phyloP scores from a whole-genome alignment of 1,139 yeast genomes.

The Suhomyces ambrosiae region DNA sequence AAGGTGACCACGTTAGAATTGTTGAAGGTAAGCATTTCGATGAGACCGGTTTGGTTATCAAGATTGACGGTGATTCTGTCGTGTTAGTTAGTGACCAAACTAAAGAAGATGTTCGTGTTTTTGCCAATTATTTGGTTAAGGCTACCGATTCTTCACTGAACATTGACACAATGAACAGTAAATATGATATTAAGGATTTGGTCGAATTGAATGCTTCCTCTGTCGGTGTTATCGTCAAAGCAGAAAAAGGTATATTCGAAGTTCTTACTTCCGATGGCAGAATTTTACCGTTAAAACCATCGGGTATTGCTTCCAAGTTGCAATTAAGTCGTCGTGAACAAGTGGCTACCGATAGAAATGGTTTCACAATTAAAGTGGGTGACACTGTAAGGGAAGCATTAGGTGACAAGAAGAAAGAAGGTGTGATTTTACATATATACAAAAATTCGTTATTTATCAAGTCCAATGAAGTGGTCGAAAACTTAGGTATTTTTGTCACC shows the following conservation, averaged over 20 bases:
- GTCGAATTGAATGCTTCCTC: conserved; percentile 85
- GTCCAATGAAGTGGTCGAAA: conserved; percentile 76
- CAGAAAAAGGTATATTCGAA: conserved; percentile 82
- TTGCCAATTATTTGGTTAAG: conserved; percentile 82
- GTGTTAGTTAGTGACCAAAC: conserved; percentile 89
- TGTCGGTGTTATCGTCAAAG: conserved; percentile 87
- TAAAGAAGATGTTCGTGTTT: conserved; percentile 83
- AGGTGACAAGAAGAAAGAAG: conserved; percentile 75
- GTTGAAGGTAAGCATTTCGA: conserved; percentile 89
- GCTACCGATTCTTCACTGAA: conserved; percentile 68
- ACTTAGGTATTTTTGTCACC: conserved; percentile 88
- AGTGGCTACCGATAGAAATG: conserved; percentile 84
- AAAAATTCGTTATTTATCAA: conserved; percentile 77
- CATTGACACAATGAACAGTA: conserved; percentile 50
- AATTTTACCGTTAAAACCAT: conserved; percentile 68
- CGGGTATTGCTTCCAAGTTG: conserved; percentile 78
- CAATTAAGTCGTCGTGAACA: conserved; percentile 65
- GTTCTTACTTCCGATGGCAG: conserved; percentile 87
- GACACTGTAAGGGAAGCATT: conserved; percentile 83
- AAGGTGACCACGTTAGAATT: conserved; percentile 96
- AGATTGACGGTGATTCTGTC: conserved; percentile 80
- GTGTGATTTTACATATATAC: conserved; percentile 83
- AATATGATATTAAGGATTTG: conserved; percentile 84
- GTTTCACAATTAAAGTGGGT: conserved; percentile 82
- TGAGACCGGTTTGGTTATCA: conserved; percentile 92